Evolutionary conservation across 2,329 filamentous ascomycete genomes (phyloP).

Genomic region (Fusarium annulatum): DNA sequence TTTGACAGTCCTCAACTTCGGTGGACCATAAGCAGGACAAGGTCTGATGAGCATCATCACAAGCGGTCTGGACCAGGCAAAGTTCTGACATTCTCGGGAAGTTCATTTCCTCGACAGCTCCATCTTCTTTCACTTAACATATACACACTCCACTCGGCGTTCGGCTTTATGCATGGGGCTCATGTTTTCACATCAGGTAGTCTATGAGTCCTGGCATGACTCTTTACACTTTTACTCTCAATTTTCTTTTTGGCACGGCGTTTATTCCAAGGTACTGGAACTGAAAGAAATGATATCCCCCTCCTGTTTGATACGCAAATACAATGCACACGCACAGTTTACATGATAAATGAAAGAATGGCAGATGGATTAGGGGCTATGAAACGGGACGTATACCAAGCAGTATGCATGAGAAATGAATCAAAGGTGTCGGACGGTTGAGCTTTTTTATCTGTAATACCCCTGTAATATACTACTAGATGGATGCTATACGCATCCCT

Average conservation of each 20-base stretch:
- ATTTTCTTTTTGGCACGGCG: constrained; percentile 35
- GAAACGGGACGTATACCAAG: constrained; percentile 22
- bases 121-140: background rate
- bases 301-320: constrained; percentile 36
- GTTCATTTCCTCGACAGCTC: background rate
- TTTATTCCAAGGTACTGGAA: constrained; percentile 40
- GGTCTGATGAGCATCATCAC: background rate
- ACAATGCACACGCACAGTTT: constrained; percentile 23
- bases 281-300: constrained; percentile 46
- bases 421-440: constrained; percentile 5
- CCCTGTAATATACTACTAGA: constrained; percentile 43
- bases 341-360: constrained; percentile 28
- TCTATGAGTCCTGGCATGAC: constrained; percentile 8
- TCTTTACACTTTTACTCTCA: background rate
- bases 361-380: background rate
- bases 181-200: background rate
- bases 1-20: background rate
- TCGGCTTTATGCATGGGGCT: constrained; percentile 28
- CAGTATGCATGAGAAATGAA: constrained; percentile 28
- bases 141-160: constrained; percentile 37
- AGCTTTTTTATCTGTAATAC: constrained; percentile 27
- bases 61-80: constrained; percentile 7
- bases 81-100: background rate
- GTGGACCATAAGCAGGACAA: background rate
- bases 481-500: constrained; percentile 5